phyloP scores from a whole-genome alignment of 1,284 basidiomycete species.

The Apiotrichum siamense region DNA sequence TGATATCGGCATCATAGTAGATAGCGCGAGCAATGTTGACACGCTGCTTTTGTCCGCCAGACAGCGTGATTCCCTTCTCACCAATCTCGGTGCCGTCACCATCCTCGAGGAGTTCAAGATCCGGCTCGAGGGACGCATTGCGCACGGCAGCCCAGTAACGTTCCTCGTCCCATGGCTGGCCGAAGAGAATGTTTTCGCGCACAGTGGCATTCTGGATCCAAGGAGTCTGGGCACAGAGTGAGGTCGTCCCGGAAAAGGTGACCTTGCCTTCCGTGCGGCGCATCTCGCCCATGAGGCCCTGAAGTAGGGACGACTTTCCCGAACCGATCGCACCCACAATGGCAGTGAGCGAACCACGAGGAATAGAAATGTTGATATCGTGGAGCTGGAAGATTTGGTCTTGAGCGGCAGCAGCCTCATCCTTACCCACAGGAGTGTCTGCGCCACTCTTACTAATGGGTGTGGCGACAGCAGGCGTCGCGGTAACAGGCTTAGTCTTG shows the following conservation, averaged over 20 bases:
- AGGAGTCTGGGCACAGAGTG: slow-evolving; percentile 69
- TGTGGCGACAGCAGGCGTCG: slow-evolving; percentile 1
- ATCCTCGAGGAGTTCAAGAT: slow-evolving; percentile 71
- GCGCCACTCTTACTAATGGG: slow-evolving; percentile 16
- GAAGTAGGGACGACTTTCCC: slow-evolving; percentile 57
- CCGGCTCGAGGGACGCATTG: slow-evolving; percentile 68
- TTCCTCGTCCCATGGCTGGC: slow-evolving; percentile 68
- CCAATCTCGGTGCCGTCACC: slow-evolving; percentile 86
- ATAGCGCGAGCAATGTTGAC: slow-evolving; percentile 67
- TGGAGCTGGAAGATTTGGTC: slow-evolving; percentile 60
- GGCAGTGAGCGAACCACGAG: slow-evolving; percentile 66
- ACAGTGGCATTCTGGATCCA: slow-evolving; percentile 74
- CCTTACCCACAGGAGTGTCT: slow-evolving; percentile 14
- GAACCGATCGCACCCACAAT: slow-evolving; percentile 70
- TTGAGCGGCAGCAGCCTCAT: slow-evolving; percentile 33
- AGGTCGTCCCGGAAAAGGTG: slow-evolving; percentile 60
- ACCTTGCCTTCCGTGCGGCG: slow-evolving; percentile 58
- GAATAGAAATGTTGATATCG: slow-evolving; percentile 60
- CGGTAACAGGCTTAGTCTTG: not conserved
- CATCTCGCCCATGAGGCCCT: slow-evolving; percentile 75
- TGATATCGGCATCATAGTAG: slow-evolving; percentile 77
- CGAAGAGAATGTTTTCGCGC: slow-evolving; percentile 75
- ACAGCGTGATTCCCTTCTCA: slow-evolving; percentile 59
- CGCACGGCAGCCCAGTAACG: slow-evolving; percentile 69
- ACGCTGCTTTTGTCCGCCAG: slow-evolving; percentile 49